Evolutionary conservation across 2,329 filamentous ascomycete genomes (phyloP), one percentile per base, ranked within the genome.

Genomic region (Didymella lethalis): DNA sequence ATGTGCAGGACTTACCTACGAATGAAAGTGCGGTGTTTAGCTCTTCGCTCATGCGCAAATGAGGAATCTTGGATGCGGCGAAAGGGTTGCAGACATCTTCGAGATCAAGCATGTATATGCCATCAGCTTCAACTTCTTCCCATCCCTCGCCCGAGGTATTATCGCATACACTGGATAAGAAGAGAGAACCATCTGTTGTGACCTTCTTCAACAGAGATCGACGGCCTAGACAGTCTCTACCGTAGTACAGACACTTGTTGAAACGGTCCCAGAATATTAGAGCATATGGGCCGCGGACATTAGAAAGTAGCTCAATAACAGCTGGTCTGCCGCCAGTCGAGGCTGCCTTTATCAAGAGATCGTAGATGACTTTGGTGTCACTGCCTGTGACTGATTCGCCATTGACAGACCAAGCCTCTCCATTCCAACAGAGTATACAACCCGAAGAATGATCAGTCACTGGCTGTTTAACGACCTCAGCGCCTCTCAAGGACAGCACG

Each of bases 351-450:
- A 83, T 70, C 47, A 97, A 81, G 36, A 85, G 71, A 32, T 82
- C 71, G 70, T 94, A 88, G 18, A 98, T 81, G 7, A 81, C 78
- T 68, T 89, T 84, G 3, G 91, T 91, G 77, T 99, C 95, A 72
- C 97, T 97, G 57, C 88, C 90, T 40, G 71, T 58, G n/a, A 97
- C 81, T 1, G 75, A 69, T 10, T 83, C 68, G 32, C 83, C 83
- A 8, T 77, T 78, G 48, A 96, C 83, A 57, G 85, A 89, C 95
- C 95, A 99, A 1, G 93, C 94, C 75, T 99, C 95, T 43, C 95
- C 95, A 72, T 99, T 99, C 95, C 95, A 99, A 83, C 94, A 97
- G 2, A 99, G 82, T 0, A 91, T 81, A 0, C 89, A 92, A 4
- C 83, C 82, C 0, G 83, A 84, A 0, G 67, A 63, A 2, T 72